Evolutionary conservation across 2,329 filamentous ascomycete species (phyloP), one percentile per base, ranked within the genome.

Genomic region (Ceratocystis cacaofunesta): DNA sequence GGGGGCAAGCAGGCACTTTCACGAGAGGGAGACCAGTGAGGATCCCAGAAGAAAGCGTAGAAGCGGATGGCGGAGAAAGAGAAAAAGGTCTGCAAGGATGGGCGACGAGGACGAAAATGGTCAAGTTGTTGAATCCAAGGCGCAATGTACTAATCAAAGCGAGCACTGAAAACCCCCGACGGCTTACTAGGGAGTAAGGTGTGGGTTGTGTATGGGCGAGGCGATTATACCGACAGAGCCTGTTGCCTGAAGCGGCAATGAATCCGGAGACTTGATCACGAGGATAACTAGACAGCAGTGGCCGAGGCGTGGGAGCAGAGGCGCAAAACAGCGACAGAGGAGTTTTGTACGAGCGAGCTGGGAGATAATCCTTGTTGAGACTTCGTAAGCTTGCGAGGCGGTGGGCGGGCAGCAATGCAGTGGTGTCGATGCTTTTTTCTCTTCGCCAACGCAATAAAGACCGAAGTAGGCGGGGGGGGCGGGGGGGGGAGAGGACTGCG

Each of bases 321-420:
- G 10, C n/a, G 52, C 25, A 32, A 57, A 32, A 32, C 10, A n/a
- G 15, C 52, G 52, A 57, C 52, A 50, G 48, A 41, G 10, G 36
- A 50, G 19, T 22, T 50, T 50, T 50, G 48, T 22, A 50, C 48
- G n/a, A 19, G 17, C 36, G 36, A 41, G 12, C 28, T 30, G 12
- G 15, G 22, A 15, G 52, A 22, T 2, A 32, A 57, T 57, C 52
- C 52, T 28, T 57, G 52, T 57, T 28, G 22, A 32, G 28, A 57
- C 3, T 57, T 57, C 52, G 52, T 57, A 57, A 57, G 10, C 52
- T 28, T 15, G 52, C 17, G 52, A 57, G 52, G 52, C 52, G 52
- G 52, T 57, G 52, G 52, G 6, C 52, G 52, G 52, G 52, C 52
- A 57, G 52, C 52, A 57, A 57, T 57, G 52, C 52, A 57, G 52